Base-by-base conservation (phyloP, 768 basidiomycete species). In the Tricholoma flavovirens region DNA sequence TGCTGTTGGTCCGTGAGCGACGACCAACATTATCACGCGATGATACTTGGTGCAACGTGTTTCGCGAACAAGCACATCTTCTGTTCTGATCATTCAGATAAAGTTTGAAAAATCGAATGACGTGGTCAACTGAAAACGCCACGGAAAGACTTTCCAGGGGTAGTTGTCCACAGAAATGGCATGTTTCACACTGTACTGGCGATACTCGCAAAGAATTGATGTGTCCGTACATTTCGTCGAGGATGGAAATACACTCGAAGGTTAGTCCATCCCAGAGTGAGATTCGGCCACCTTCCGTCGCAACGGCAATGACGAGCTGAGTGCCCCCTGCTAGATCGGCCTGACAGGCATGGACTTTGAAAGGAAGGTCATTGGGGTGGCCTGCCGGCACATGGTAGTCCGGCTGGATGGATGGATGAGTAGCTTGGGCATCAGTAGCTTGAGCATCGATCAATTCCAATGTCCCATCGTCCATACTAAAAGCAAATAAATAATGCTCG, bases 231-330 rank as follows among this genome's bases (percentile, higher is more conserved):
- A 77, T 71, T 10, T 84, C 82, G 51, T 86, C 83, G 33, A 91
- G 66, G 50, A 83, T 73, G 53, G 77, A 72, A 38, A 91, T 78
- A 57, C 84, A 83, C 59, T 84, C 84, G 10, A 79, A 77, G 5
- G 83, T 83, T n/a, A 71, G 62, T 7, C 76, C 82, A 63, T 92
- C 88, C 90, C 90, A 93, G 11, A 93, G 62, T 0, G 90, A 88
- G 19, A 92, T 75, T 9, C 80, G 73, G 9, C 90, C 90, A 1
- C 79, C 75, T 51, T 83, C 79, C 2, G 88, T 86, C 15, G 82
- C 81, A 11, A 80, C 79, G 38, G 76, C 83, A 14, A 90, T 66
- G 58, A 92, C 75, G 14, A 83, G 66, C 17, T 78, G 79, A 12
- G 69, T 69, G 46, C 67, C 71, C 5, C 81, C 82, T 35, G 75